Evolutionary conservation across 345 rosid species (phyloP).

Genomic region (Heritiera fomes): DNA sequence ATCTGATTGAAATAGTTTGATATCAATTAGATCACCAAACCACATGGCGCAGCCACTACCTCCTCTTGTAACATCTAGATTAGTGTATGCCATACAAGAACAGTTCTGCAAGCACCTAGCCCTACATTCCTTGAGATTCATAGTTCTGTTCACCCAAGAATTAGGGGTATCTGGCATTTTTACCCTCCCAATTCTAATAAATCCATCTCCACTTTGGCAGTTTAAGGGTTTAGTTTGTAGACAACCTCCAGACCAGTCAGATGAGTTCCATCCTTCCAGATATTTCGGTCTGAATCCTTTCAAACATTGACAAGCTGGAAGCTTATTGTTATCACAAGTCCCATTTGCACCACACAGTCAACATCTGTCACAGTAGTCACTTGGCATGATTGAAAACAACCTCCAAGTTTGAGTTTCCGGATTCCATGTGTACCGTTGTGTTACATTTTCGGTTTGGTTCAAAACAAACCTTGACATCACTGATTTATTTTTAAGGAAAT

Average conservation of each 20-base stretch:
- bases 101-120: conserved; percentile 20
- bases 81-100: conserved; percentile 27
- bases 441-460: not conserved
- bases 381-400: not conserved
- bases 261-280: conserved; percentile 31
- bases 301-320: conserved; percentile 45
- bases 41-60: conserved; percentile 24
- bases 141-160: conserved; percentile 28
- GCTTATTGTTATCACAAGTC: conserved; percentile 33
- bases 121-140: conserved; percentile 20
- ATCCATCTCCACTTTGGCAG: conserved; percentile 38
- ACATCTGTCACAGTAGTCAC: conserved; percentile 4
- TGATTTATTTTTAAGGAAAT: conserved; percentile 15
- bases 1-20: conserved; percentile 14
- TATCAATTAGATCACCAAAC: conserved; percentile 25
- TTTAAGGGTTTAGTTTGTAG: conserved; percentile 28
- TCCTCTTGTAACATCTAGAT: conserved; percentile 1
- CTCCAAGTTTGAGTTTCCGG: conserved; percentile 1
- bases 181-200: conserved; percentile 30
- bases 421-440: not conserved
- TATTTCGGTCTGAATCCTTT: conserved; percentile 38
- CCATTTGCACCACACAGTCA: conserved; percentile 42
- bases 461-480: not conserved
- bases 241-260: conserved; percentile 54
- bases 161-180: conserved; percentile 45